Percentiles rank a stretch among this genome's conserved stretches.
phyloP scores from a whole-genome alignment of 2,329 filamentous ascomycete genomes.

The Raffaelea deltoideospora region DNA sequence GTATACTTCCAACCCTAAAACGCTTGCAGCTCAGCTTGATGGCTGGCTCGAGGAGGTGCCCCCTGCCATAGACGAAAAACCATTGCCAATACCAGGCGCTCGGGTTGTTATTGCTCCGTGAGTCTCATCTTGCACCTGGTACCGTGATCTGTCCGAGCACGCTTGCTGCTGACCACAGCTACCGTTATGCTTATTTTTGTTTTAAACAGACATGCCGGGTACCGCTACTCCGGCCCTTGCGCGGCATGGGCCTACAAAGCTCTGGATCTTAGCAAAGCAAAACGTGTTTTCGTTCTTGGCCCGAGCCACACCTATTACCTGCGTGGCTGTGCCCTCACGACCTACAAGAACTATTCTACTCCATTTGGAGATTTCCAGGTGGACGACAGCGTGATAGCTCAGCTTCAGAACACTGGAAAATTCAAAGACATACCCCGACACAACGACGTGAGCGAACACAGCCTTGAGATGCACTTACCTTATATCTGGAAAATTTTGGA shows the following conservation, averaged over 20 bases:
- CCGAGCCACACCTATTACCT: conserved; percentile 85
- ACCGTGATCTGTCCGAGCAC: no score
- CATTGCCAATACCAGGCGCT: conserved; percentile 56
- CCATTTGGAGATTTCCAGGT: conserved; percentile 57
- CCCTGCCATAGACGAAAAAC: conserved; percentile 39
- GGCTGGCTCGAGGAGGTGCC: conserved; percentile 61
- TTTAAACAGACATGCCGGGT: conserved; percentile 68
- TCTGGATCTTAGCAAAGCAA: conserved; percentile 66
- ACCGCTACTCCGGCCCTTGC: conserved; percentile 77
- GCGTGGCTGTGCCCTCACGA: conserved; percentile 59
- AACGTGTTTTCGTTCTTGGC: conserved; percentile 81
- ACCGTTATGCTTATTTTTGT: not conserved
- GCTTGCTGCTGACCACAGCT: no score
- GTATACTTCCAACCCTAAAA: conserved; percentile 51
- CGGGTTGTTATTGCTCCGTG: conserved; percentile 88
- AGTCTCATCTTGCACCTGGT: conserved; percentile 19
- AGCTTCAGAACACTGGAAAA: conserved; percentile 33
- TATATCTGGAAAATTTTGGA: conserved; percentile 71
- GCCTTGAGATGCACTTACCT: conserved; percentile 89
- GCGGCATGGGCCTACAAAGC: conserved; percentile 91
- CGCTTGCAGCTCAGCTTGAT: conserved; percentile 57
- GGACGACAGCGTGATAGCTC: conserved; percentile 39
- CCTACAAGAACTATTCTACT: conserved; percentile 55
- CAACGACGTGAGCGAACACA: conserved; percentile 74
- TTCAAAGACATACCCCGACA: conserved; percentile 49